phyloP scores from a whole-genome alignment of 495 filamentous ascomycete genomes.

The Monascus purpureus region DNA sequence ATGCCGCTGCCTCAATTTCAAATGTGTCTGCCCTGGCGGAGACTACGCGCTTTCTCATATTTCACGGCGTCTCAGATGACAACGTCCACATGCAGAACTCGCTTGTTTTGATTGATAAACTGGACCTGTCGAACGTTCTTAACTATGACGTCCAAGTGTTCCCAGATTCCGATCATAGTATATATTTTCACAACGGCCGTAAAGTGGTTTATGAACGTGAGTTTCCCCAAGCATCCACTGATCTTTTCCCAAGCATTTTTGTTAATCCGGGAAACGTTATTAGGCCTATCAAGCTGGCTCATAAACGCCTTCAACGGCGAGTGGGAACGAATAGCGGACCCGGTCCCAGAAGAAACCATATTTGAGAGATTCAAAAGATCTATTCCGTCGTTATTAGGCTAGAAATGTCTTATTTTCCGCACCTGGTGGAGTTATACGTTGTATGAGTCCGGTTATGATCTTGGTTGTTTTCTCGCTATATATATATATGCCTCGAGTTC shows the following conservation, averaged over 20 bases:
- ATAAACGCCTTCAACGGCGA: constrained; percentile 97
- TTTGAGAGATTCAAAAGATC: constrained; percentile 14
- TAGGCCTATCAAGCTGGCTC: constrained; percentile 83
- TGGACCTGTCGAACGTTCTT: constrained; percentile 71
- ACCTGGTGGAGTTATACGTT: too few relatives aligned
- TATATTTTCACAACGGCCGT: constrained; percentile 90
- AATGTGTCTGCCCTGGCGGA: constrained; percentile 53
- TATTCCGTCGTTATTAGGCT: too few relatives aligned
- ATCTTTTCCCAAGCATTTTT: not conserved
- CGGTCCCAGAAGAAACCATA: constrained; percentile 40
- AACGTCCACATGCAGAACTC: constrained; percentile 96
- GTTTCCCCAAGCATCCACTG: constrained; percentile 13
- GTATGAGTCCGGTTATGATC: too few relatives aligned
- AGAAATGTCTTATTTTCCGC: too few relatives aligned
- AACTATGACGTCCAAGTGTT: constrained; percentile 97
- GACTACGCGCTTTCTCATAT: constrained; percentile 77
- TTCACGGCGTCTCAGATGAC: constrained; percentile 91
- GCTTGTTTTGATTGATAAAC: constrained; percentile 67
- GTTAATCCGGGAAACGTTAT: constrained; percentile 9
- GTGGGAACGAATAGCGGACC: constrained; percentile 62
- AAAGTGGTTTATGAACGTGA: constrained; percentile 88
- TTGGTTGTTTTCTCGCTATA: too few relatives aligned
- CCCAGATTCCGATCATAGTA: constrained; percentile 91
- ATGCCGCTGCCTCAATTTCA: constrained; percentile 57
- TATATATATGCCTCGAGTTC: too few relatives aligned